Evolutionary conservation across 805 yeast genomes (phyloP).

Genomic region (Schwanniomyces polymorphus): DNA sequence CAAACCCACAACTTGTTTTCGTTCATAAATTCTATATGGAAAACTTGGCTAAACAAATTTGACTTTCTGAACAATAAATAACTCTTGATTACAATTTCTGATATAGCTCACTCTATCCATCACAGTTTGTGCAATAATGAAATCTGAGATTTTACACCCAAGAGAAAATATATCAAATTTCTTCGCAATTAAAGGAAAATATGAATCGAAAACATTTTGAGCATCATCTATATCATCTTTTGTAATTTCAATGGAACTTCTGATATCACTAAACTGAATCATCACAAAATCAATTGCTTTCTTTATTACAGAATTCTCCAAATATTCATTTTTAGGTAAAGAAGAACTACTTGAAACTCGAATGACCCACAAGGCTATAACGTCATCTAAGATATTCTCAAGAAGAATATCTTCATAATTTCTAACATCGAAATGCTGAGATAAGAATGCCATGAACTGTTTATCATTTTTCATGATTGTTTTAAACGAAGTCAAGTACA

Average conservation of each 20-base stretch:
- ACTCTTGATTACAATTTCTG: conserved; percentile 5
- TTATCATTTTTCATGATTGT: conserved; percentile 5
- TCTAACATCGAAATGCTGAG: background rate
- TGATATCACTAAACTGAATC: conserved; percentile 1
- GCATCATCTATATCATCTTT: conserved; percentile 2
- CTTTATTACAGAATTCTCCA: background rate
- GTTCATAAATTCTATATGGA: no score
- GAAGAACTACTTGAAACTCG: background rate
- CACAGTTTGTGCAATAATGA: conserved; percentile 5
- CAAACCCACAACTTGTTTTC: no score
- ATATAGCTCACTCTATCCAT: conserved; percentile 5
- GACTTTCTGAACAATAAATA: conserved; percentile 4
- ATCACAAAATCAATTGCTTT: background rate
- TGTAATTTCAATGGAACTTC: conserved; percentile 1
- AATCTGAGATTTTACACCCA: background rate
- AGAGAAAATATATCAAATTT: conserved; percentile 1
- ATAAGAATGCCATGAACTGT: background rate
- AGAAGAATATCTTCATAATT: conserved; percentile 3
- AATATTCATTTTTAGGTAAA: background rate
- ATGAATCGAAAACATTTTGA: background rate
- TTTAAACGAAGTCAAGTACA: conserved; percentile 3
- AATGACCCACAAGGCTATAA: conserved; percentile 4
- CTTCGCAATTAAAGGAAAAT: background rate
- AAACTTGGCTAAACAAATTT: background rate
- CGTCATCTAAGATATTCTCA: conserved; percentile 1